Evolutionary conservation across 495 filamentous ascomycete genomes (phyloP), one percentile per base, ranked within the genome.

Genomic region (Poronia punctata): DNA sequence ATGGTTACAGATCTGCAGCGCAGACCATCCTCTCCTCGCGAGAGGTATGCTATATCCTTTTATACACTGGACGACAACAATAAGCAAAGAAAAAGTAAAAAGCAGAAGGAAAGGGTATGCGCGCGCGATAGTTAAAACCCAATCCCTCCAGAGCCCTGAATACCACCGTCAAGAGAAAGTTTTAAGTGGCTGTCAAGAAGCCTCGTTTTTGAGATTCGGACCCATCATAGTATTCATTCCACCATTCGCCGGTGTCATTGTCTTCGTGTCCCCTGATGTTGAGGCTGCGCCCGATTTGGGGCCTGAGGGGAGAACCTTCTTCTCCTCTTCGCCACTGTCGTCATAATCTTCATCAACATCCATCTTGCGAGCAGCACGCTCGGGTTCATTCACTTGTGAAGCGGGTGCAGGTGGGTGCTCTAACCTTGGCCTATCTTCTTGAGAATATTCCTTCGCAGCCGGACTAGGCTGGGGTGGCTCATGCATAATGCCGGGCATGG

Each of bases 271-370:
- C n/a, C 60, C 63, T 3, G 62, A 40, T 30, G 60, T 40, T 27
- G 65, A 63, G 17, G 54, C 48, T 14, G 65, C 51, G 11, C 50
- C 56, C n/a, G 63, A 61, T 6, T 48, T 50, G 8, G 57, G 52
- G 12, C 55, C 55, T n/a, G 42, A 39, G 41, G 62, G 51, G 8
- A 65, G 68, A 3, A 66, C 65, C 43, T 76, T 79, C 55, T 82
- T 77, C 62, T 94, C 88, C 34, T 94, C 82, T 46, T 94, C 89
- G 20, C 86, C 87, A 49, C 93, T 88, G 60, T 95, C 90, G 50
- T 81, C 76, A 46, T 98, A 95, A 45, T 95, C 80, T 60, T 98
- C 90, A 56, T 98, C 92, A 29, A 97, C 83, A 16, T 97, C 92
- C 81, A 98, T 93, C 60, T 95, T 92, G 7, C 92, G 76, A 23